Base-by-base conservation (phyloP, 257 asterid species). In the Fraxinus quadrangulata region DNA sequence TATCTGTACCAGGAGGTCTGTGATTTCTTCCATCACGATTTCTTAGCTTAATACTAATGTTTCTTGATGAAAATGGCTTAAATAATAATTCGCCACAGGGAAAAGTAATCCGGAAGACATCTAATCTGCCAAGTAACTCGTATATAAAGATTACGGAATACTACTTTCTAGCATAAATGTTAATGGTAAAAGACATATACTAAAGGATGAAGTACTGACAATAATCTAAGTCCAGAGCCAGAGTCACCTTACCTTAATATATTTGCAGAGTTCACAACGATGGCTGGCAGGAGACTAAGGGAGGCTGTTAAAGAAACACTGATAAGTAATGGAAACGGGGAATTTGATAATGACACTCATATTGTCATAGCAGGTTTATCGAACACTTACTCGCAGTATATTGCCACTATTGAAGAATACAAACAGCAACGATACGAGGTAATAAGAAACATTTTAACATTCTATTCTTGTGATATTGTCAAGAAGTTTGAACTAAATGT, bases 261-360 rank as follows among this genome's bases (percentile, higher is more conserved):
- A 19, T 68, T 24, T 28, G 26, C 89, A 90, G 92, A 90, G 76
- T 90, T 90, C 75, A 90, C 94, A 61, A 88, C 94, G 51, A 90
- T 90, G 92, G 91, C 92, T 11, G 92, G 94, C 5, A 80, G 94
- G 75, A 61, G 94, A 71, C 77, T 88, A n/a, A 83, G 92, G 51
- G 90, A 88, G 75, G 90, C 86, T 1, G 90, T 90, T n/a, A 90
- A 90, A 73, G 86, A 81, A 78, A 85, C 90, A 49, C 79, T 90
- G 14, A 80, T 80, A 75, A 77, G 77, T 47, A 24, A 70, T 17
- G 92, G 89, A 65, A 79, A 85, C 16, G 88, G 90, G 9, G 90
- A 86, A 59, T 90, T 83, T 70, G 73, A 78, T 24, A 17, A 85
- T 6, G 78, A 79, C 19, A 86, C 88, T 23, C 82, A 78, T 2